Evolutionary conservation across 1,284 basidiomycete genomes (phyloP).

Genomic region (Ceraceosorus bombacis): DNA sequence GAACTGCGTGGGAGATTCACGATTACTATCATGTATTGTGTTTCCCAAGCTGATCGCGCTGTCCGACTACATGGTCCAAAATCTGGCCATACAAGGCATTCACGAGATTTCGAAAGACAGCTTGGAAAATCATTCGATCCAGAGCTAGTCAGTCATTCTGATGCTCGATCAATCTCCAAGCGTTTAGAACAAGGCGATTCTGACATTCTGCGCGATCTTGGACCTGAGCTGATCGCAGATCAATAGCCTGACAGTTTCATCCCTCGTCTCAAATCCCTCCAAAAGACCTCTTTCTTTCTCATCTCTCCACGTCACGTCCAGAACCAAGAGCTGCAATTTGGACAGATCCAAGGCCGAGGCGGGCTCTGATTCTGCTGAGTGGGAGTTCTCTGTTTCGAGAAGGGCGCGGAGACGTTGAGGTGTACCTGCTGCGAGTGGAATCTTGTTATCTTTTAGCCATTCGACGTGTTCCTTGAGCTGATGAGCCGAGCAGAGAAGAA

Average conservation of each 20-base stretch:
- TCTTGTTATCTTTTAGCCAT: constrained; percentile 29
- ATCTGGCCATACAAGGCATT: too few relatives aligned
- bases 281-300: constrained; percentile 36
- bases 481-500: too few relatives aligned
- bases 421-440: constrained; percentile 38
- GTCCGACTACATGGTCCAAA: too few relatives aligned
- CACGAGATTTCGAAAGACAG: too few relatives aligned
- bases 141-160: too few relatives aligned
- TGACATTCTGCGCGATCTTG: neutral
- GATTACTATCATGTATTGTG: too few relatives aligned
- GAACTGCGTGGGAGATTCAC: too few relatives aligned
- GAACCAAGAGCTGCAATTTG: constrained; percentile 23
- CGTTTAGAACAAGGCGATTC: neutral
- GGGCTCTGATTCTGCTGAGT: neutral
- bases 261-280: constrained; percentile 38
- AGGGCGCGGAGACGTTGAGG: constrained; percentile 34
- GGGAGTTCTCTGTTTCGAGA: constrained; percentile 13
- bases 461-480: constrained; percentile 29
- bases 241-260: constrained; percentile 32
- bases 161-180: too few relatives aligned
- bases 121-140: too few relatives aligned
- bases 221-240: neutral
- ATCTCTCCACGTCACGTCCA: constrained; percentile 42
- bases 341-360: constrained; percentile 25
- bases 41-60: too few relatives aligned